Percentiles rank a stretch among this genome's conserved stretches.
Evolutionary conservation across 192 early-diverging fungal genomes (phyloP).

Genomic region (Linnemannia elongata): DNA sequence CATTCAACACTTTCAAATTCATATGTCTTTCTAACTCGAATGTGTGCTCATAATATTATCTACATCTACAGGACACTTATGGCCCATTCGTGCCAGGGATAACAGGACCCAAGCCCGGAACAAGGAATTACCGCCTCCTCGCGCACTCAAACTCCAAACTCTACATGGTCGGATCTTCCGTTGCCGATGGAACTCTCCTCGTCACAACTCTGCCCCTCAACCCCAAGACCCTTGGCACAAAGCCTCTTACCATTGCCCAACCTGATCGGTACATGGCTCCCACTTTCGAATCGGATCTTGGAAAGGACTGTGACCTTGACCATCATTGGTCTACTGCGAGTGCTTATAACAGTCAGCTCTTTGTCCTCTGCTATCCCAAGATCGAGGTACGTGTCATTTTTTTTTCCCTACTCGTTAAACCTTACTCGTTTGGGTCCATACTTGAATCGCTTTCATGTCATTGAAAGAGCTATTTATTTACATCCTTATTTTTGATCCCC

Average conservation of each 20-base stretch:
- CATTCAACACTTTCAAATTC: not conserved
- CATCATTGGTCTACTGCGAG: not conserved
- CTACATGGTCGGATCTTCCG: not conserved
- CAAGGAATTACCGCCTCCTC: not conserved
- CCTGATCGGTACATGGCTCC: not conserved
- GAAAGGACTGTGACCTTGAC: not conserved
- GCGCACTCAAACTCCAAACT: not conserved
- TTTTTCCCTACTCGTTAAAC: not conserved
- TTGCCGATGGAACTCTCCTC: not conserved
- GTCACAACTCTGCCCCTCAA: not conserved
- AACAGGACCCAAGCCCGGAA: not conserved
- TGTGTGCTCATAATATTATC: not conserved
- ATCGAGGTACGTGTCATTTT: not conserved
- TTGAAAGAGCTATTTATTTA: not conserved
- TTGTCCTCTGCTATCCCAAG: not conserved
- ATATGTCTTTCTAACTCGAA: not conserved
- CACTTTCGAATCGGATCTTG: not conserved
- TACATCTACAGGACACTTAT: not conserved
- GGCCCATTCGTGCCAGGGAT: not conserved
- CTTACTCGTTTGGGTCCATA: not conserved
- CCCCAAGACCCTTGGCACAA: not conserved
- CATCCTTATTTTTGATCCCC: not conserved
- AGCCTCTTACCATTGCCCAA: not conserved
- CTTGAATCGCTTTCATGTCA: not conserved
- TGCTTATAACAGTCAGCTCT: not conserved